Base-by-base conservation (phyloP, 1,284 basidiomycete genomes). In the Cryptococcus sp. region DNA sequence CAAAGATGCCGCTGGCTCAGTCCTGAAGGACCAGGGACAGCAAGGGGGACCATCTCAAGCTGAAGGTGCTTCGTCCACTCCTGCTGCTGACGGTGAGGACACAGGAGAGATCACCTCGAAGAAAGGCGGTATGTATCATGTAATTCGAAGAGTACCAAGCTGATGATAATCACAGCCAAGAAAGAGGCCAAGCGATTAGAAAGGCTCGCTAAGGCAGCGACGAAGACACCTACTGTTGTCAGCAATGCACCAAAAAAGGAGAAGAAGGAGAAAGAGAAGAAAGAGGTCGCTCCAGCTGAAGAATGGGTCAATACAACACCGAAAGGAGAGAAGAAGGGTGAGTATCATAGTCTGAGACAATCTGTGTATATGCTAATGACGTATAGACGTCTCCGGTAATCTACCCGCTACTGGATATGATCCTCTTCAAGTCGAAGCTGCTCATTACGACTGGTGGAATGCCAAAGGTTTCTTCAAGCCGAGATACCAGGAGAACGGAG, bases 381-480 rank as follows among this genome's bases (percentile, higher is more conserved):
- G 11, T 45, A 6, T 62, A 94, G 93, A 98, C 77, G 81, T 97
- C 58, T 85, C 88, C 3, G 82, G 76, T 7, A 67, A 77, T 58
- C 61, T 87, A 61, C 89, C 91, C 5, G 94, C 97, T 87, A 82
- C 83, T 35, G 89, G 89, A 4, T 99, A 98, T 80, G 95, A 98
- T 75, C 96, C 95, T 10, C 86, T 89, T 63, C 90, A 91, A 52
- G 88, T 98, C 61, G 96, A 98, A 76, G 83, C 93, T 5, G 88
- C 92, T 8, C 98, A 96, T 92, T 98, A 97, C 72, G 91, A 95
- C 68, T 98, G 96, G 96, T 98, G 96, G 96, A 81, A 86, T 55
- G 83, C 86, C 33, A 82, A 89, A 72, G 90, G 90, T 10, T 96
- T 87, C 82, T 98, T 98, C 82, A 82, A 86, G 63, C 96, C 96